Base-by-base conservation (phyloP, 2,329 filamentous ascomycete species). In the Penicillium sp. region DNA sequence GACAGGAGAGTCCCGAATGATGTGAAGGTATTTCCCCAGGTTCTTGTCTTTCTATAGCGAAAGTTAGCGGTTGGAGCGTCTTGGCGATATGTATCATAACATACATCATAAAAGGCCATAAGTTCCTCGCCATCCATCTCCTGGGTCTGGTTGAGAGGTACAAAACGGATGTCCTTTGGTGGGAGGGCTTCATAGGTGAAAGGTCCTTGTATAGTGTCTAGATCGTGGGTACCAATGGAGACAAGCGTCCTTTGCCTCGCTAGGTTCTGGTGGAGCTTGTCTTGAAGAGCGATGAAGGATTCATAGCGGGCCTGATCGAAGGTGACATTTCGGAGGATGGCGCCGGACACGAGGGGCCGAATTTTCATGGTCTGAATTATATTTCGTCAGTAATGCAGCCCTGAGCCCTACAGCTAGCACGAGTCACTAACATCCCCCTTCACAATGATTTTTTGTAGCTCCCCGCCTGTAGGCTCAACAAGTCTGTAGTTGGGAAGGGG, bases 211-310 rank as follows among this genome's bases (percentile, higher is more conserved):
- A 99, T 84, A 19, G 92, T 97, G 75, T 98, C 93, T 66, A 98
- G 84, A 76, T 99, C 94, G 79, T 99, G 95, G 3, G 95, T 99
- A 70, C 95, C 95, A 74, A 99, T 97, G 23, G 94, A 91, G n/a
- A 97, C 94, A 51, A 99, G 82, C 0, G 94, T 97, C 71, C 95
- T 85, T 79, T 98, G 91, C 65, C 95, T 88, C 53, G 95, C 96
- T 68, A 99, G 83, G 75, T 99, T 99, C 77, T 94, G 91, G 82
- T 99, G 95, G 52, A 99, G 87, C 83, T 99, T 99, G 82, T 99
- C 96, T 82, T 99, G 95, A 52, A 99, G 86, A 60, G 90, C 87
- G 76, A 99, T 99, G 90, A 99, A 99, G 73, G 93, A 97, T 70
- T 96, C 92, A 78, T 99, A 99, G 68, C 91, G 86, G 69, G 90